Percentiles rank a stretch among this genome's conserved stretches.
Conservation (phyloP, 805 yeast species). For the Schizosaccharomyces octosporus region DNA sequence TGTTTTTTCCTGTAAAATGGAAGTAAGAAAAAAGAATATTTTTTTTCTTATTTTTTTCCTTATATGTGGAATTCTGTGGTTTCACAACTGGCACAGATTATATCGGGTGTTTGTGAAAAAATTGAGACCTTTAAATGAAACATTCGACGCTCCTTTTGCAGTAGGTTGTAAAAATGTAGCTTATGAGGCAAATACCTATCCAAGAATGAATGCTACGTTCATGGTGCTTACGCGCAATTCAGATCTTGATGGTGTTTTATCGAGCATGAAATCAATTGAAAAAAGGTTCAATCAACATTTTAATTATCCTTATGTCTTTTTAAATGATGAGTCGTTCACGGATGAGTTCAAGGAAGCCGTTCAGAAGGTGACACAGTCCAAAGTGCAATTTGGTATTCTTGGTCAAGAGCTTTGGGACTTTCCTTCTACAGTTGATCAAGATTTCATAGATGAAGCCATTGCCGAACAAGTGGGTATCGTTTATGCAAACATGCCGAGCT, state of each 20-base stretch:
- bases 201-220: conserved; percentile 27
- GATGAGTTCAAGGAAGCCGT: conserved; percentile 32
- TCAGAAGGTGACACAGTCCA: conserved; percentile 31
- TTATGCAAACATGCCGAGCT: conserved; percentile 36
- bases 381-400: conserved; percentile 28
- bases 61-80: background rate
- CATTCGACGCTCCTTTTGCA: background rate
- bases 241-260: conserved; percentile 33
- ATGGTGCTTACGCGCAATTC: conserved; percentile 40
- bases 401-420: conserved; percentile 41
- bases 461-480: conserved; percentile 20
- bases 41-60: background rate
- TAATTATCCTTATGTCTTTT: conserved; percentile 59
- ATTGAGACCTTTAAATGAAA: background rate
- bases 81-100: background rate
- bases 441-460: conserved; percentile 8
- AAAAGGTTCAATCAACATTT: conserved; percentile 37
- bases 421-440: conserved; percentile 37
- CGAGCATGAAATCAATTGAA: conserved; percentile 38
- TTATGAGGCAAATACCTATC: conserved; percentile 11
- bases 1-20: background rate
- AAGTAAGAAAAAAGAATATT: background rate
- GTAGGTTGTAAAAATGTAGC: conserved; percentile 29
- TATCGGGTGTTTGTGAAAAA: background rate
- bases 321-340: conserved; percentile 43